Percentiles rank a stretch among this genome's conserved stretches.
These are phyloP conservation scores for Casuarina glauca DNA, from an alignment of 306 rosid species.

Conservation along the genomic window DNA sequence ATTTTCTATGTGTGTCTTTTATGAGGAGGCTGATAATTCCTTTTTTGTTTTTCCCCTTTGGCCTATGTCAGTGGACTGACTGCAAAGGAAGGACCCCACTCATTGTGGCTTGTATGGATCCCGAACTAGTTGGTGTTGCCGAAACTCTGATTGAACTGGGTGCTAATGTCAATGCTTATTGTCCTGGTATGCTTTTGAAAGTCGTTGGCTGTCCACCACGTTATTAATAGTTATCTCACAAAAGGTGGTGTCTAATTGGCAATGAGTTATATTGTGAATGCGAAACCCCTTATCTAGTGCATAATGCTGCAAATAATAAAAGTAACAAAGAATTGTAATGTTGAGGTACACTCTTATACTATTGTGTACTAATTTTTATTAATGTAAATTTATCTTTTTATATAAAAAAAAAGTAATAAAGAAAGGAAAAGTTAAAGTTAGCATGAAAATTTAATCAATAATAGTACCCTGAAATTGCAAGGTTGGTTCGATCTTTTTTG, in stretches of 20 bases:
- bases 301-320: neutral
- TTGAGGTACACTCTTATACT: too few relatives aligned
- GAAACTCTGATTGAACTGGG: slow-evolving; percentile 28
- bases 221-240: neutral
- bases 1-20: neutral
- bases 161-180: slow-evolving; percentile 26
- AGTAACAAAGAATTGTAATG: too few relatives aligned
- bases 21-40: neutral
- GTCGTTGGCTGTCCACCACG: neutral
- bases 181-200: slow-evolving; percentile 16
- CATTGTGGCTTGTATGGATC: slow-evolving; percentile 22
- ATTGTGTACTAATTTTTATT: too few relatives aligned
- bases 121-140: slow-evolving; percentile 11
- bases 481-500: neutral
- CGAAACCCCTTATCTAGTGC: neutral
- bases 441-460: neutral
- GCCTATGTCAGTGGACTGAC: slow-evolving; percentile 14
- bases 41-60: neutral
- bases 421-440: neutral
- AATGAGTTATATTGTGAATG: neutral
- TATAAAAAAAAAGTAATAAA: too few relatives aligned
- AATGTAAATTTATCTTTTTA: too few relatives aligned
- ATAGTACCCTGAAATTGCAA: neutral
- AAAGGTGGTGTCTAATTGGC: neutral
- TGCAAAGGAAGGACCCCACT: slow-evolving; percentile 25